Evolutionary conservation across 2,329 filamentous ascomycete genomes (phyloP).

Genomic region (Eurotiales sp.): DNA sequence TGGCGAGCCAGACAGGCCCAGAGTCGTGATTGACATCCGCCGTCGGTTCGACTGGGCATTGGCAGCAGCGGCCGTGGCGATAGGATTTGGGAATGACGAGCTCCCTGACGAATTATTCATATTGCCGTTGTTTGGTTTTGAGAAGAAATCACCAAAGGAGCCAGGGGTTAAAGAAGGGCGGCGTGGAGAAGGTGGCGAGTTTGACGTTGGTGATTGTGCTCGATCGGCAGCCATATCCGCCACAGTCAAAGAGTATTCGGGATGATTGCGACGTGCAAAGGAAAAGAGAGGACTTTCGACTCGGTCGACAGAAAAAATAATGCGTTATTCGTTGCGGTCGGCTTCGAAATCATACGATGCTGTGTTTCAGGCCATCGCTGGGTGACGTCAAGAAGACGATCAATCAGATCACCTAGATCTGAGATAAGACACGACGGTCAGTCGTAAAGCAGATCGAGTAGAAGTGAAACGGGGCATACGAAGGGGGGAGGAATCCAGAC

Average conservation of each 20-base stretch:
- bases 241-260: conserved; percentile 4
- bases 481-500: background rate
- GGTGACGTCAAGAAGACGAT: conserved; percentile 17
- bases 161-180: conserved; percentile 45
- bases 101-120: conserved; percentile 14
- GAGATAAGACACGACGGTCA: background rate
- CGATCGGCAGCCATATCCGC: conserved; percentile 44
- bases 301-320: background rate
- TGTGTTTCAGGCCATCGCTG: conserved; percentile 8
- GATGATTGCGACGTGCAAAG: background rate
- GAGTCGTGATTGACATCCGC: conserved; percentile 69
- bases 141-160: conserved; percentile 39
- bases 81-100: conserved; percentile 29
- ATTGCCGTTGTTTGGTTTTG: conserved; percentile 25
- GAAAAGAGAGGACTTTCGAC: background rate
- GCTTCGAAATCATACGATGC: background rate
- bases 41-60: conserved; percentile 53
- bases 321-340: conserved; percentile 8
- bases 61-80: conserved; percentile 52
- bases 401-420: conserved; percentile 1
- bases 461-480: background rate
- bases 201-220: conserved; percentile 36
- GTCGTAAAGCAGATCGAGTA: background rate
- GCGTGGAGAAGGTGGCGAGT: conserved; percentile 36
- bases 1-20: conserved; percentile 72